Base-by-base conservation (phyloP, 192 early-diverging fungal species). In the Chytriomyces sp. region DNA sequence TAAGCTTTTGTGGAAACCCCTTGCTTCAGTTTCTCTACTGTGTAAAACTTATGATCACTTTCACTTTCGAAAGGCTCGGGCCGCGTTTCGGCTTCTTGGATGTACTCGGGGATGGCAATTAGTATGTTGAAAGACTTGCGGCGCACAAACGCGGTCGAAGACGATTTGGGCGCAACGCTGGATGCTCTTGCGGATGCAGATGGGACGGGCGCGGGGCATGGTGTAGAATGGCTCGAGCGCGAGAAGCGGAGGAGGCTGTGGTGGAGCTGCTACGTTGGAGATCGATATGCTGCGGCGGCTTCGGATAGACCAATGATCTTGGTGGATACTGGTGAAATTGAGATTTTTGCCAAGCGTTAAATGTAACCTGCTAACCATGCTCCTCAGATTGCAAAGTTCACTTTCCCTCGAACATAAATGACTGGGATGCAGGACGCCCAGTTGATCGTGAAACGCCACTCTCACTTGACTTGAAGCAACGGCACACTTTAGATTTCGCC, bases 31-130 rank as follows among this genome's bases (percentile, higher is more conserved):
- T n/a, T n/a, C n/a, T n/a, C n/a, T n/a, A n/a, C n/a, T n/a, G n/a
- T n/a, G n/a, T n/a, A n/a, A n/a, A n/a, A n/a, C n/a, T n/a, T n/a
- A n/a, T n/a, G 64, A 64, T 64, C n/a, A 2, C 26, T 35, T 35
- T 20, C 26, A 20, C 2, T 26, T 64, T 35, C 0, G 23, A 66
- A 0, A 73, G 68, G 61, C 6, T 79, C 62, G 7, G 78, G 78
- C 5, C 47, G 80, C 77, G 83, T 80, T 9, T 82, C 83, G 3
- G 82, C 80, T 0, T 82, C 83, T 6, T 87, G 82, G 81, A 82
- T 87, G 81, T 85, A 87, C 62, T 82, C 82, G 6, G 83, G 82
- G 60, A 85, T 85, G 84, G 86, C 86, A 1, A 83, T 87, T 20
- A 46, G 83, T 16, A 85, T 85, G 81, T 75, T 85, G 8, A 77